phyloP scores from a whole-genome alignment of 441 rosid species.

The Codiaeum variegatum region DNA sequence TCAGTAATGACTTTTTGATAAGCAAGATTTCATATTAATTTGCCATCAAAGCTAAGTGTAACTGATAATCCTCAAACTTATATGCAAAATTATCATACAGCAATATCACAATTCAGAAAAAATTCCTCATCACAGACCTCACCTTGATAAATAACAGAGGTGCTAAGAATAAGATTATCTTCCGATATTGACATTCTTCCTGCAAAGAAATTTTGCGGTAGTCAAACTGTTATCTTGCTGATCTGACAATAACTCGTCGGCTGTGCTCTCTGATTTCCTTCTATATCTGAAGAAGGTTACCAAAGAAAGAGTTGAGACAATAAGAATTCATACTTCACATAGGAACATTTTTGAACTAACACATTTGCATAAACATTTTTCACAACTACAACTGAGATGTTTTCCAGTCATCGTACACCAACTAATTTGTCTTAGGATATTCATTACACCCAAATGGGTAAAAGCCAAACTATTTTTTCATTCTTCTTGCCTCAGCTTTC shows the following conservation, averaged over 20 bases:
- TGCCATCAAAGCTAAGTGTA: not conserved
- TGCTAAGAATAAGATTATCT: not conserved
- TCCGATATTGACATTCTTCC: conserved; percentile 1
- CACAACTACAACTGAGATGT: not conserved
- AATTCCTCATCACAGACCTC: conserved; percentile 10
- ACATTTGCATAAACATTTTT: not conserved
- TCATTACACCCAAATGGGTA: conserved; percentile 9
- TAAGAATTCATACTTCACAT: conserved; percentile 3
- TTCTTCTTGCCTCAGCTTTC: conserved; percentile 77
- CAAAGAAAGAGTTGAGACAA: not conserved
- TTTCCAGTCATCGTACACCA: conserved; percentile 6
- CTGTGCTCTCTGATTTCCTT: not conserved
- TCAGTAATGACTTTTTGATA: not conserved
- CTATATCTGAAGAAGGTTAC: conserved; percentile 4
- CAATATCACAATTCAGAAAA: not conserved
- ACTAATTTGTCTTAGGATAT: conserved; percentile 1
- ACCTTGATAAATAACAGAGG: not conserved
- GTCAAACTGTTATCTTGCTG: not conserved
- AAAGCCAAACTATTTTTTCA: conserved; percentile 30
- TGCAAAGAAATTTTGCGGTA: not conserved
- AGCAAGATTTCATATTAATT: not conserved
- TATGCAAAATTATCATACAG: not conserved
- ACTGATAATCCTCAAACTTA: not conserved
- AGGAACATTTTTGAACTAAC: conserved; percentile 12
- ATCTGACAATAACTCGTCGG: not conserved